phyloP scores from a whole-genome alignment of 2,329 filamentous ascomycete genomes.

The Basipetospora chlamydospora region DNA sequence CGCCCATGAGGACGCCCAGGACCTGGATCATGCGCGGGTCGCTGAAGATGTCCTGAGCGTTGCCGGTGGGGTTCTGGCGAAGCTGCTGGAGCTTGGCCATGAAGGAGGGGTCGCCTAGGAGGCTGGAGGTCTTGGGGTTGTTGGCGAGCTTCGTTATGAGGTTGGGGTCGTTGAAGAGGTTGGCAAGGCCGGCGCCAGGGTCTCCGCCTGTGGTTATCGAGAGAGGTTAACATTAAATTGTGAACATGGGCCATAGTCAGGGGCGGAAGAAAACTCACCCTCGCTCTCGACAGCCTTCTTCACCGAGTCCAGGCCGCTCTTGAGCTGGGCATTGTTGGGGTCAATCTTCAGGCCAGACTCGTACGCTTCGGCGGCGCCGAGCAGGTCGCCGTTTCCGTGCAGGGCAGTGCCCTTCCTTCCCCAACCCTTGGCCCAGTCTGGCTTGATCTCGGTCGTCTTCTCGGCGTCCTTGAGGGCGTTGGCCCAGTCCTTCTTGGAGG shows the following conservation, averaged over 20 bases:
- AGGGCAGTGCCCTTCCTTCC: constrained; percentile 82
- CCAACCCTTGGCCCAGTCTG: constrained; percentile 97
- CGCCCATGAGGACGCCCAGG: constrained; percentile 81
- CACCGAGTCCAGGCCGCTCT: constrained; percentile 72
- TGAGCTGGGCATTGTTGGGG: constrained; percentile 80
- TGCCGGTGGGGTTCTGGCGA: constrained; percentile 66
- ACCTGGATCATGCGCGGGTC: constrained; percentile 91
- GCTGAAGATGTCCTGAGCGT: constrained; percentile 64
- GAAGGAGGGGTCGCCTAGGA: constrained; percentile 72
- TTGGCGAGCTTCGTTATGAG: constrained; percentile 77
- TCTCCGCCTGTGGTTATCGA: too few species aligned
- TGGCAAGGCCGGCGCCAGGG: constrained; percentile 62
- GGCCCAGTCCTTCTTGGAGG: constrained; percentile 79
- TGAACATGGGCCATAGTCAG: constrained; percentile 6
- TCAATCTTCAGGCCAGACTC: constrained; percentile 91
- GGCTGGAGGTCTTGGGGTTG: constrained; percentile 82
- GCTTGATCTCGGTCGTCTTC: constrained; percentile 89
- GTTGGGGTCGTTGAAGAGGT: constrained; percentile 89
- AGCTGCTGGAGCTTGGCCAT: constrained; percentile 80
- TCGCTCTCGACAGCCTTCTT: constrained; percentile 68
- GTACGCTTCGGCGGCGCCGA: constrained; percentile 78
- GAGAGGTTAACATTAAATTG: too few species aligned
- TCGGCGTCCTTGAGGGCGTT: constrained; percentile 77
- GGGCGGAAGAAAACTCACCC: too few species aligned
- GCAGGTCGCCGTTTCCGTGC: constrained; percentile 74